These are phyloP conservation scores for Prunus armeniaca DNA, from an alignment of 306 rosid species.

Conservation along the genomic window DNA sequence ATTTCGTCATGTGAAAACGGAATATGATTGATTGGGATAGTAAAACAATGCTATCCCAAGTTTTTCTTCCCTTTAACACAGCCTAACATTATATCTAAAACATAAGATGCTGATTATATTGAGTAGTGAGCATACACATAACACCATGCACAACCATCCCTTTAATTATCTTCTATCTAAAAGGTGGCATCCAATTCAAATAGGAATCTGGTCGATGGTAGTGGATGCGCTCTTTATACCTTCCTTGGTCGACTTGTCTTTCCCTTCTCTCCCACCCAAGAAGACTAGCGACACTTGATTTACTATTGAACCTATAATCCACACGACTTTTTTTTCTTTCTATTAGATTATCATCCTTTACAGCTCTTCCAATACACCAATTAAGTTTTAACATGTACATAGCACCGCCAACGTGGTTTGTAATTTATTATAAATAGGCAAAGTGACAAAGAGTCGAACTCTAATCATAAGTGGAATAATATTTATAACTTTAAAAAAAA, in stretches of 20 bases:
- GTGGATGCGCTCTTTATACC: conserved; percentile 66
- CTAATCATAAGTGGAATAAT: too few species aligned
- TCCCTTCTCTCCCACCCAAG: conserved; percentile 15
- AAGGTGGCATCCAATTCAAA: conserved; percentile 40
- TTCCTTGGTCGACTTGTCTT: conserved; percentile 45
- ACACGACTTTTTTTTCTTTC: neutral
- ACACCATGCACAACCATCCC: conserved; percentile 4
- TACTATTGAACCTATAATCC: neutral
- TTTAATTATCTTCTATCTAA: conserved; percentile 19
- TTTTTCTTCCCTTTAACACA: neutral
- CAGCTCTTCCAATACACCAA: neutral
- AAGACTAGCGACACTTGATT: neutral
- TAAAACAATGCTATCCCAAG: too few species aligned
- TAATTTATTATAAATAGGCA: too few species aligned
- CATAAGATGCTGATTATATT: conserved; percentile 9
- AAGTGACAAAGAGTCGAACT: too few species aligned
- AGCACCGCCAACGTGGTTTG: too few species aligned
- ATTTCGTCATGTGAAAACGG: too few species aligned
- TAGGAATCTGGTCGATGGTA: conserved; percentile 40
- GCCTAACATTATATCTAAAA: neutral
- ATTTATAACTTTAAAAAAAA: too few species aligned
- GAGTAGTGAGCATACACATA: neutral
- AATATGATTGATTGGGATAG: too few species aligned
- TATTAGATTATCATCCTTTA: neutral
- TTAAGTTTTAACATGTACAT: neutral